Evolutionary conservation across 768 basidiomycete species (phyloP).

Genomic region (Lactarius quietus): DNA sequence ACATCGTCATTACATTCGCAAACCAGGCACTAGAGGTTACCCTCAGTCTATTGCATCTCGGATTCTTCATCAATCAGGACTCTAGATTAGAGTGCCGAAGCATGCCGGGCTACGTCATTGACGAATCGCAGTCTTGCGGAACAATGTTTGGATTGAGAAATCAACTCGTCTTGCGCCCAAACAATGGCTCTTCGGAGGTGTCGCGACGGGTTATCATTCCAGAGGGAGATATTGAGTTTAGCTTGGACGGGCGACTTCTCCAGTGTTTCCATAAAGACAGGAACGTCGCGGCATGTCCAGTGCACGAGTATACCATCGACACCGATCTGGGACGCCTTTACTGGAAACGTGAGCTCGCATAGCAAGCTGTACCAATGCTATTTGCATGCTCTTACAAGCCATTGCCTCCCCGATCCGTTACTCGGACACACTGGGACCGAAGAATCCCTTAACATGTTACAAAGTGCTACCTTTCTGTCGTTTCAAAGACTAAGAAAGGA

Average conservation of each 20-base stretch:
- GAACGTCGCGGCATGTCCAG: neutral
- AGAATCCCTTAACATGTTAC: conserved; percentile 40
- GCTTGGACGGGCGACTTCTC: neutral
- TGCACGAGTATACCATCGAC: conserved; percentile 35
- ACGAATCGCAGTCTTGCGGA: conserved; percentile 39
- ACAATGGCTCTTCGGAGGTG: neutral
- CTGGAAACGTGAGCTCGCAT: conserved; percentile 30
- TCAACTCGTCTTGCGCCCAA: conserved; percentile 27
- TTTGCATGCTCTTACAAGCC: conserved; percentile 44
- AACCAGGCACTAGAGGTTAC: neutral
- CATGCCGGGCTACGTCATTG: conserved; percentile 41
- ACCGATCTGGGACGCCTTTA: conserved; percentile 32
- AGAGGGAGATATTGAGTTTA: neutral
- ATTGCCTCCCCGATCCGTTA: conserved; percentile 42
- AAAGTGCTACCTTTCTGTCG: conserved; percentile 37
- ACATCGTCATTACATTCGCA: neutral
- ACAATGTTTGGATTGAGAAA: conserved; percentile 44
- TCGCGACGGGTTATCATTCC: neutral
- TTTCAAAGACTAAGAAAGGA: conserved; percentile 35
- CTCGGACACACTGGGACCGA: conserved; percentile 43
- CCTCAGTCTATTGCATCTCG: conserved; percentile 41
- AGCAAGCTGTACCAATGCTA: conserved; percentile 38
- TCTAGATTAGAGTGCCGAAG: conserved; percentile 39
- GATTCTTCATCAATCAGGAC: conserved; percentile 36
- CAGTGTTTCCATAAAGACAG: neutral